Evolutionary conservation across 495 filamentous ascomycete genomes (phyloP), one percentile per base, ranked within the genome.

Genomic region (Talaromyces thailandensis): DNA sequence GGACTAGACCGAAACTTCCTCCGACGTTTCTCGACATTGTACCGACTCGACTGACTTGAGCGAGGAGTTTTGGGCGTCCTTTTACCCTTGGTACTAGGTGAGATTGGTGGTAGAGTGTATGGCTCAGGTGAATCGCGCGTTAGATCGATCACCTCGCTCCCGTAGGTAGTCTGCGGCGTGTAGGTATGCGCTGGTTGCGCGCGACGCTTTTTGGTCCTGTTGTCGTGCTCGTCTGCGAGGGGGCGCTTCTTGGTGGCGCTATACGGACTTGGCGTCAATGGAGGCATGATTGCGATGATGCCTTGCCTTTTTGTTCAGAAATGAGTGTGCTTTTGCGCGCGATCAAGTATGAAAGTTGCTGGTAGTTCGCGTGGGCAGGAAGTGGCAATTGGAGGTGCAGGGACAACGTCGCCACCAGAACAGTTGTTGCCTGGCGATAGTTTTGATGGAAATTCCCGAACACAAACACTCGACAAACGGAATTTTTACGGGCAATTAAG

Each of bases 1-100:
- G 80, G 69, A 43, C 69, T 62, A 11, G 64, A 56, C 26, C 77
- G 71, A 62, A 75, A 81, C 32, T 64, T 68, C 43, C 73, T 70
- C 35, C 82, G 70, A 57, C 71, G 76, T 62, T 84, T 79, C 12
- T 57, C 29, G 59, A 55, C 2, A 53, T 25, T 16, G 63, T 28
- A 37, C 62, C 32, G 29, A 48, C 43, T 48, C 6, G 43, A 1
- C 43, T 48, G 43, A 21, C 43, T 48, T 9, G 43, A 48, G 43
- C 48, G 60, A 53, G 53, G 25, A 35, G 56, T 57, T 58, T 32
- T 53, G 25, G 67, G 40, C 16, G 25, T 64, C 55, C 70, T 75
- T 45, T 63, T 66, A 58, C 69, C 69, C 61, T 62, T 69, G 7
- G n/a, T 21, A 48, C 3, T 48, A n/a, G 43, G 43, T 21, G 61